Evolutionary conservation across 305 asterid species (phyloP).

Genomic region (Ajuga reptans): DNA sequence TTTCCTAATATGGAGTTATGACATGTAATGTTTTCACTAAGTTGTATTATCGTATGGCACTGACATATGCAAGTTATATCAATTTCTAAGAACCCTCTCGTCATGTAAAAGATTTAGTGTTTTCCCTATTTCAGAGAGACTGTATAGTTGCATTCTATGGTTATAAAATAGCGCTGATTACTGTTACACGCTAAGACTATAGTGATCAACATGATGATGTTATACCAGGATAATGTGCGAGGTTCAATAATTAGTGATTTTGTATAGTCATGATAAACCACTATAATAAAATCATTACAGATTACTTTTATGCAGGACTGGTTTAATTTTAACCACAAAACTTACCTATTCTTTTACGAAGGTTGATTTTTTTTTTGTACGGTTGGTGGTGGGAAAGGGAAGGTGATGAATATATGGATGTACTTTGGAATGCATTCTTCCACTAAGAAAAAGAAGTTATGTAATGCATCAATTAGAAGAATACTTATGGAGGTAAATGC

Average conservation of each 20-base stretch:
- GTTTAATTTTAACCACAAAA: conserved; percentile 30
- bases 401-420: conserved; percentile 41
- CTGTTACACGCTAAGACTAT: neutral
- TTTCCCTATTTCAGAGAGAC: conserved; percentile 1
- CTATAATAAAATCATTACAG: neutral
- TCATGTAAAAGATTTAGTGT: neutral
- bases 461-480: conserved; percentile 38
- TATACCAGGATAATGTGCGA: neutral
- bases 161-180: neutral
- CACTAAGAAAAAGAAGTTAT: conserved; percentile 42
- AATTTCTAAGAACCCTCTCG: neutral
- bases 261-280: conserved; percentile 6
- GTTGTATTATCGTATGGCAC: neutral
- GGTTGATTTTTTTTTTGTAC: conserved; percentile 23
- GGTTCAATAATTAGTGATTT: conserved; percentile 10
- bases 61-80: neutral
- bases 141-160: neutral
- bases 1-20: conserved; percentile 1
- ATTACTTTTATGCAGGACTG: neutral
- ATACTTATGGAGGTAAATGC: conserved; percentile 38
- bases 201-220: neutral
- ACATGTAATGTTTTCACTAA: neutral
- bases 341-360: conserved; percentile 18
- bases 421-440: conserved; percentile 44
- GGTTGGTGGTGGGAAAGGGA: conserved; percentile 47